These are phyloP conservation scores for Talaromyces sp. DNA, from an alignment of 2,329 filamentous ascomycete genomes.

Conservation along the genomic window DNA sequence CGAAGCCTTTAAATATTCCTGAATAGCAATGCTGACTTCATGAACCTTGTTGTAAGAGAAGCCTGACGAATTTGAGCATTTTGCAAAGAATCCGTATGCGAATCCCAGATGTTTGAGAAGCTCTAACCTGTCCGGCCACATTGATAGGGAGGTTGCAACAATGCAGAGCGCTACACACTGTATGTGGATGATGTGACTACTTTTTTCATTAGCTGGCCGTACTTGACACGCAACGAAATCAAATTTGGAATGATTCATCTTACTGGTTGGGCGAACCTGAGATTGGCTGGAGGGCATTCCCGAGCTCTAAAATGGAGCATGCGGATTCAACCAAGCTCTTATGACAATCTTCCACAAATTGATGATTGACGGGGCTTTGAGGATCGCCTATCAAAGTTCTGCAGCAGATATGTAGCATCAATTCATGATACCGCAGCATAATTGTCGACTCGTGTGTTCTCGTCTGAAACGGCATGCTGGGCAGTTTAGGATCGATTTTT, in stretches of 20 bases:
- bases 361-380: background rate
- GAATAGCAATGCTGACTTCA: background rate
- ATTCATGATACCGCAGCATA: too few species aligned
- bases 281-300: background rate
- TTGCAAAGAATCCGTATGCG: background rate
- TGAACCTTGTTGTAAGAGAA: background rate
- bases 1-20: background rate
- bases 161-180: background rate
- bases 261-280: background rate
- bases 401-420: too few species aligned
- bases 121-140: background rate
- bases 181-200: background rate
- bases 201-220: background rate
- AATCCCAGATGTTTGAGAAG: background rate
- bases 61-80: background rate
- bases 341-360: background rate
- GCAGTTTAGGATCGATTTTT: too few species aligned
- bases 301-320: background rate
- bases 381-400: too few species aligned
- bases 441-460: too few species aligned
- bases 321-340: background rate
- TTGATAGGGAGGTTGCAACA: background rate
- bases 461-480: too few species aligned
- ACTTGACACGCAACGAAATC: background rate
- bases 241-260: background rate